Conservation (phyloP, 2,329 filamentous ascomycete genomes). For the Incumbomyces lentus region DNA sequence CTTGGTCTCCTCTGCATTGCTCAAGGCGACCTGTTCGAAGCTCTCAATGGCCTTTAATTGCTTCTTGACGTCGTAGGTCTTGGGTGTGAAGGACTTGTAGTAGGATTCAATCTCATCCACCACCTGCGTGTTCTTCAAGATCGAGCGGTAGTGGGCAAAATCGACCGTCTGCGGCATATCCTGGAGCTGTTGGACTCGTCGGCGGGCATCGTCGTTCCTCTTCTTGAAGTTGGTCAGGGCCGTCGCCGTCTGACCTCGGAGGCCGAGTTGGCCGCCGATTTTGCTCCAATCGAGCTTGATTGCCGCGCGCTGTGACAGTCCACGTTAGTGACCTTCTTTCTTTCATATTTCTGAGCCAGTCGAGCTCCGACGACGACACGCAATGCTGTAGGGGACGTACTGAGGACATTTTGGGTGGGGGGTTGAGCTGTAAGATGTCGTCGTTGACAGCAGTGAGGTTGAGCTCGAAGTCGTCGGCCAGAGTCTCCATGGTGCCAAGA, state of each 20-base stretch:
- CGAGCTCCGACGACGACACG: too few relatives aligned
- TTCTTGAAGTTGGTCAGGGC: conserved; percentile 97
- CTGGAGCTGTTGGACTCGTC: conserved; percentile 74
- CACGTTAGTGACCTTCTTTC: too few relatives aligned
- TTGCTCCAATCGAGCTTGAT: conserved; percentile 99
- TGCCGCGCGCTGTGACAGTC: conserved; percentile 58
- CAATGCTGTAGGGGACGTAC: not conserved
- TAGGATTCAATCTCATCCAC: conserved; percentile 96
- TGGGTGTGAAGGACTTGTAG: conserved; percentile 82
- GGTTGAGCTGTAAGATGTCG: conserved; percentile 1
- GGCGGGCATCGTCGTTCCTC: conserved; percentile 97
- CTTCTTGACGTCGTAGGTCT: conserved; percentile 80
- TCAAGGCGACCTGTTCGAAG: conserved; percentile 91
- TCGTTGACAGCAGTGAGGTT: not conserved
- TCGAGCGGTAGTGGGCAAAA: conserved; percentile 81
- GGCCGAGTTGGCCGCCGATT: conserved; percentile 84
- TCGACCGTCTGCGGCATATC: conserved; percentile 81
- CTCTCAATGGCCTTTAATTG: conserved; percentile 98
- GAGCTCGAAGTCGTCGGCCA: too few relatives aligned
- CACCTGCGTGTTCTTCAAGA: conserved; percentile 92
- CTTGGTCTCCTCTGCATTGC: conserved; percentile 97
- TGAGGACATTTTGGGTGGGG: conserved; percentile 6
- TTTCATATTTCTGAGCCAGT: not conserved
- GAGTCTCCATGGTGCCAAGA: too few relatives aligned
- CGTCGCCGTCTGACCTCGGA: conserved; percentile 85